Evolutionary conservation across 805 yeast species (phyloP).

Genomic region (Maudiozyma turicensis): DNA sequence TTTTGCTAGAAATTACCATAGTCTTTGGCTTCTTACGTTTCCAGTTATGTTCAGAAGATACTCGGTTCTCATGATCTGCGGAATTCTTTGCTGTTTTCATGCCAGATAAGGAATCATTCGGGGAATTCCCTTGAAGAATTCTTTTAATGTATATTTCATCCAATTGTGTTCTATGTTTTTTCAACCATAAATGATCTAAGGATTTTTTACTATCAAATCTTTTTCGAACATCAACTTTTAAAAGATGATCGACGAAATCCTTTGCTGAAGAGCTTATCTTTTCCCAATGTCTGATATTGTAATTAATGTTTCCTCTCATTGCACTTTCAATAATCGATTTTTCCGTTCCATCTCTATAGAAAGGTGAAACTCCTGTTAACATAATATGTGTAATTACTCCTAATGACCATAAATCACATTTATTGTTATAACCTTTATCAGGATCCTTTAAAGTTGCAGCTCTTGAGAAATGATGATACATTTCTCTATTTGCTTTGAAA

Average conservation of each 20-base stretch:
- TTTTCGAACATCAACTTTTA: conserved; percentile 31
- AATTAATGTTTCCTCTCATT: conserved; percentile 32
- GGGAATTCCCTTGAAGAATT: conserved; percentile 7
- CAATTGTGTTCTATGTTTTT: conserved; percentile 30
- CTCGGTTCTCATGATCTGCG: background rate
- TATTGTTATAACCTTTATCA: conserved; percentile 38
- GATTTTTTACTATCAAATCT: conserved; percentile 34
- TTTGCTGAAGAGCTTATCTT: conserved; percentile 35
- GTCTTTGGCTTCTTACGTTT: conserved; percentile 21
- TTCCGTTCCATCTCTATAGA: conserved; percentile 40
- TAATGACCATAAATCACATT: conserved; percentile 63
- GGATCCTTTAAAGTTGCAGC: conserved; percentile 20
- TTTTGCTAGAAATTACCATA: conserved; percentile 9
- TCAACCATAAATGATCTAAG: conserved; percentile 41
- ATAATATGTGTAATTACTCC: conserved; percentile 53
- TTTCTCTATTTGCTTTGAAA: conserved; percentile 28
- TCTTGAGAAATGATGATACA: conserved; percentile 20
- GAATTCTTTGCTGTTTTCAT: background rate
- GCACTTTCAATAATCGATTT: conserved; percentile 35
- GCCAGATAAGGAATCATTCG: background rate
- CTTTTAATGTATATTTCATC: conserved; percentile 30
- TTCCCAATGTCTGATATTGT: conserved; percentile 35
- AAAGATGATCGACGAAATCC: conserved; percentile 34
- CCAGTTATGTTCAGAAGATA: conserved; percentile 9
- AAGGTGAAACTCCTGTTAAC: conserved; percentile 57